phyloP scores from a whole-genome alignment of 306 rosid genomes.

The Abrus precatorius region DNA sequence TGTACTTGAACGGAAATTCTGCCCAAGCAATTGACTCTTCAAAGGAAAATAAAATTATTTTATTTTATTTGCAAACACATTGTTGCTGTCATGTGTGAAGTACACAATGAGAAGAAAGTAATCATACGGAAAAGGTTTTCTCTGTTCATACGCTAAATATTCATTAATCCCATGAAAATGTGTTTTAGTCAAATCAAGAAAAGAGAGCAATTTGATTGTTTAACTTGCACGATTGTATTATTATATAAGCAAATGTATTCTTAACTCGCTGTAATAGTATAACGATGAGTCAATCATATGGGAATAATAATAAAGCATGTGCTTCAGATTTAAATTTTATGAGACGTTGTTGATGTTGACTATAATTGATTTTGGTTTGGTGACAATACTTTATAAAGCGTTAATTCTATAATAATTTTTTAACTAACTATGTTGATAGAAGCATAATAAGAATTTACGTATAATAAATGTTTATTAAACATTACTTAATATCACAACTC shows the following conservation, averaged over 20 bases:
- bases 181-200: slow-evolving; percentile 34
- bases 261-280: neutral
- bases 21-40: slow-evolving; percentile 7
- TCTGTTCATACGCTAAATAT: slow-evolving; percentile 28
- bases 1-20: neutral
- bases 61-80: slow-evolving; percentile 20
- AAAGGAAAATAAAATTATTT: slow-evolving; percentile 5
- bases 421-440: no score
- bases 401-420: no score
- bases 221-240: slow-evolving; percentile 28
- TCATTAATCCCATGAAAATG: neutral
- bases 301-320: slow-evolving; percentile 30
- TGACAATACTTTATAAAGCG: neutral
- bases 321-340: slow-evolving; percentile 9
- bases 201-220: slow-evolving; percentile 34
- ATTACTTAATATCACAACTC: neutral
- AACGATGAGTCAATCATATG: neutral
- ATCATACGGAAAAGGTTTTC: slow-evolving; percentile 20
- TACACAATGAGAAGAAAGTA: slow-evolving; percentile 15
- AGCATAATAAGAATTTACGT: no score
- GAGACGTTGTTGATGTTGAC: neutral
- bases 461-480: no score
- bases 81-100: neutral
- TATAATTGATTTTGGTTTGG: slow-evolving; percentile 13
- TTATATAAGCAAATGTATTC: slow-evolving; percentile 23